Conservation (phyloP, 1,139 yeast species). For the Lodderomyces pseudojiufengensis region DNA sequence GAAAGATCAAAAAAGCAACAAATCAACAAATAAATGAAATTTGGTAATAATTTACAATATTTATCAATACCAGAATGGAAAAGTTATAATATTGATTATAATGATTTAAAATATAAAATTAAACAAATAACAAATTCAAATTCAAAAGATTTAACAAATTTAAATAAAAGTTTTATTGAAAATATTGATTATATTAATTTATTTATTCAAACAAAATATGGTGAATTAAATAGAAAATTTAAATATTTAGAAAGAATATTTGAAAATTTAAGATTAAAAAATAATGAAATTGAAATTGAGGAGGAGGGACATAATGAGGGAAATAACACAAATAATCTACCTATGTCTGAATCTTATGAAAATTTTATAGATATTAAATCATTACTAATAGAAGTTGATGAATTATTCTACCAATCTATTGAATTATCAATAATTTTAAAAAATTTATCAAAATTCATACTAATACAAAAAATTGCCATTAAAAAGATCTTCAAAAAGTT, state of each 20-base stretch:
- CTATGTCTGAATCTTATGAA: too few relatives aligned
- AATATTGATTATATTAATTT: conserved; percentile 54
- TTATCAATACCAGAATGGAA: conserved; percentile 89
- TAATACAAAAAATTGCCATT: conserved; percentile 78
- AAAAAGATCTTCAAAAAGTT: conserved; percentile 80
- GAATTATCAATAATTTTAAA: conserved; percentile 60
- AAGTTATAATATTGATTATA: conserved; percentile 77
- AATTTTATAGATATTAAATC: conserved; percentile 7
- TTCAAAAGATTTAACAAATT: conserved; percentile 15
- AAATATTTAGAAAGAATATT: conserved; percentile 19
- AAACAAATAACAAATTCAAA: conserved; percentile 23
- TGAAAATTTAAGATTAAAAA: conserved; percentile 5
- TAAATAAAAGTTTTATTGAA: conserved; percentile 35
- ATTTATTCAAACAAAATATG: conserved; percentile 63
- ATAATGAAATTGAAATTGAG: not conserved
- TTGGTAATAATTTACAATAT: conserved; percentile 70
- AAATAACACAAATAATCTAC: not conserved
- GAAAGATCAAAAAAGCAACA: too few relatives aligned
- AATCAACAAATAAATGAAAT: conserved; percentile 65
- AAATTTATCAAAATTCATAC: conserved; percentile 66
- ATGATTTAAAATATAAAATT: conserved; percentile 64
- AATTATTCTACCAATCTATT: conserved; percentile 35
- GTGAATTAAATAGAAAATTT: conserved; percentile 47
- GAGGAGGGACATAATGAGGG: not conserved
- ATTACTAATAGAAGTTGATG: conserved; percentile 22